Percentiles rank a stretch among this genome's conserved stretches.
phyloP scores from a whole-genome alignment of 176 grass and related monocot species.

The Musa troglodytarum region DNA sequence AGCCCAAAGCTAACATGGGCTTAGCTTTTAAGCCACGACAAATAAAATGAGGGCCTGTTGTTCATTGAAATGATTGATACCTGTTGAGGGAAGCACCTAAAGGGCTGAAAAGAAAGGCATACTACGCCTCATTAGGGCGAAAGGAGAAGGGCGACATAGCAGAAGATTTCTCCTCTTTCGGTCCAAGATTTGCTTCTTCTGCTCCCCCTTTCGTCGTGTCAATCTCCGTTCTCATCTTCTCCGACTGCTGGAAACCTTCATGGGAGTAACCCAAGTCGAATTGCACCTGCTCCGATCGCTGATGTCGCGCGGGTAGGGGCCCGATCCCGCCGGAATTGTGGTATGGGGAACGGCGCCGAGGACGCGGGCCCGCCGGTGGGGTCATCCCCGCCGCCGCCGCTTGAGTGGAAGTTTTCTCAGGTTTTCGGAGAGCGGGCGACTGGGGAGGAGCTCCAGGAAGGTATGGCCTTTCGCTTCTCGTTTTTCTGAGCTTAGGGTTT shows the following conservation, averaged over 20 bases:
- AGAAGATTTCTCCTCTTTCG: no score
- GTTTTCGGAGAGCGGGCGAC: background rate
- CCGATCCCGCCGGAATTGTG: background rate
- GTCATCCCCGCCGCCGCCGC: background rate
- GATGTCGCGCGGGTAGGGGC: background rate
- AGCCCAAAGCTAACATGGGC: no score
- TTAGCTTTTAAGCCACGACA: no score
- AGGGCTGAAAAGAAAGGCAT: no score
- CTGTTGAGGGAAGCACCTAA: no score
- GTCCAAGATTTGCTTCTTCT: no score
- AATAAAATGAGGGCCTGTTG: no score
- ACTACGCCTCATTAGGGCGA: no score
- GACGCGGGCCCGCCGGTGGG: background rate
- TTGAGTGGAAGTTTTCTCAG: constrained; percentile 7
- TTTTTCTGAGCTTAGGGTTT: background rate
- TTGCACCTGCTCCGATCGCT: background rate
- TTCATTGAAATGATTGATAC: no score
- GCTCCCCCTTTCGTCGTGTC: no score
- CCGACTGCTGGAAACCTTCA: background rate
- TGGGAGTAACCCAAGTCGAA: background rate
- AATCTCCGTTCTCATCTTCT: background rate
- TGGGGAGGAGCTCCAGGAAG: constrained; percentile 9
- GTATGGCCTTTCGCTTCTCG: background rate
- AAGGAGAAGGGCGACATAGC: no score
- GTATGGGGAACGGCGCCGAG: background rate